These are phyloP conservation scores for Lignosus rhinocerotis DNA, from an alignment of 1,284 basidiomycete species.

Conservation along the genomic window DNA sequence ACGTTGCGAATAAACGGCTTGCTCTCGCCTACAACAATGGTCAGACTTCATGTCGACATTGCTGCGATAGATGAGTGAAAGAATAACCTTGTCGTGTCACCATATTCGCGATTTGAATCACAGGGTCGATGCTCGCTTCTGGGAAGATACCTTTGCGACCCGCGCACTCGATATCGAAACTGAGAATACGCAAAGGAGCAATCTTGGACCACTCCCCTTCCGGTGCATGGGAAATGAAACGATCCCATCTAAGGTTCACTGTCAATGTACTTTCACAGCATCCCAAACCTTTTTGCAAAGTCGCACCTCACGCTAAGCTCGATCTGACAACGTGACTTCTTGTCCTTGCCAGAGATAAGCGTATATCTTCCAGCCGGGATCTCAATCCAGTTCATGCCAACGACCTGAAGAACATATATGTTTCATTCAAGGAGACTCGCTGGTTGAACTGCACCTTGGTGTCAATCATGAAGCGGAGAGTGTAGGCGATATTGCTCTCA, in stretches of 20 bases:
- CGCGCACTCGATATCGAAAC: conserved; percentile 97
- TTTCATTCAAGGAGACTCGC: not conserved
- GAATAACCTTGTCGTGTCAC: conserved; percentile 86
- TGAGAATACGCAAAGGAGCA: conserved; percentile 88
- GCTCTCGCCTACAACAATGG: conserved; percentile 62
- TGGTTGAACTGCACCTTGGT: conserved; percentile 60
- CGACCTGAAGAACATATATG: conserved; percentile 55
- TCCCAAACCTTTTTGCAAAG: not conserved
- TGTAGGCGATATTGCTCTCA: conserved; percentile 91
- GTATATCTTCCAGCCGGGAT: conserved; percentile 80
- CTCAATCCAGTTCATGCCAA: conserved; percentile 98
- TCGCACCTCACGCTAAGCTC: conserved; percentile 75
- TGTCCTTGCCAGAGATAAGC: conserved; percentile 54
- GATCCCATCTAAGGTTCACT: conserved; percentile 62
- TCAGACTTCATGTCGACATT: not conserved
- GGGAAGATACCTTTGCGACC: conserved; percentile 96
- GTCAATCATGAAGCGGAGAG: conserved; percentile 94
- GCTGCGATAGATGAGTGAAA: not conserved
- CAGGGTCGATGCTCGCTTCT: conserved; percentile 84
- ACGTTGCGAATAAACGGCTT: conserved; percentile 94
- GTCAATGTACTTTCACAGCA: not conserved
- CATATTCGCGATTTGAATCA: conserved; percentile 98
- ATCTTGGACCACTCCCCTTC: conserved; percentile 90
- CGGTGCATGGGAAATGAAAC: conserved; percentile 84
- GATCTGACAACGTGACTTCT: conserved; percentile 83